Evolutionary conservation across 805 yeast species (phyloP), one percentile per base, ranked within the genome.

Genomic region (Starmera quercuum): DNA sequence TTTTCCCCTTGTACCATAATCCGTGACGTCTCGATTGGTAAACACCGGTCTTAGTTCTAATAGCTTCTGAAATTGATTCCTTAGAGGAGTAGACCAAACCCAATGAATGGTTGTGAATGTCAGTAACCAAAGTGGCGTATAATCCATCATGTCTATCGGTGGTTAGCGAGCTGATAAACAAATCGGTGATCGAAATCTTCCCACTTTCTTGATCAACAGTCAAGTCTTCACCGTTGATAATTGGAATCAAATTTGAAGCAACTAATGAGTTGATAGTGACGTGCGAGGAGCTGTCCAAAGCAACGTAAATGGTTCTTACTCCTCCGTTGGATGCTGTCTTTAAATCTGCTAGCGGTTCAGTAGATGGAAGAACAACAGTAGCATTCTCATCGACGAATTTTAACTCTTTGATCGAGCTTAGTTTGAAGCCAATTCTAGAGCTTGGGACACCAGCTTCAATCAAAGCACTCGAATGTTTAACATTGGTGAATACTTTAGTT

Each of bases 1-100:
- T 84, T 36, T 82, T 81, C 20, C 98, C 98, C 58, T 92, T 92
- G 57, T 79, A 83, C 98, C 98, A 92, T 38, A 92, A 69, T 29
- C 95, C 97, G 40, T 85, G 78, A 50, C 82, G 78, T 49, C 98
- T 79, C 7, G 96, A 85, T 58, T 83, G 96, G 60, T 92, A 92
- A 2, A 92, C 95, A 37, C 98, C 98, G 8, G 84, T 76, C 32
- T 75, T 71, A 16, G 84, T 80, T 39, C 74, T 75, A 45, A 92
- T 73, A 10, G 97, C 92, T 48, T 83, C 88, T 29, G 71, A 61
- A 49, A 92, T 76, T 22, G 95, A 84, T 46, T 82, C 87, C 27
- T 60, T 60, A 0, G 95, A 85, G 1, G 97, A 90, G 62, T 87
- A 92, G 8, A 90, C 97, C 20, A 90, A 68, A 5, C 98, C 98